Evolutionary conservation across 2,329 filamentous ascomycete genomes (phyloP).

Genomic region (Fonsecaea monophora): DNA sequence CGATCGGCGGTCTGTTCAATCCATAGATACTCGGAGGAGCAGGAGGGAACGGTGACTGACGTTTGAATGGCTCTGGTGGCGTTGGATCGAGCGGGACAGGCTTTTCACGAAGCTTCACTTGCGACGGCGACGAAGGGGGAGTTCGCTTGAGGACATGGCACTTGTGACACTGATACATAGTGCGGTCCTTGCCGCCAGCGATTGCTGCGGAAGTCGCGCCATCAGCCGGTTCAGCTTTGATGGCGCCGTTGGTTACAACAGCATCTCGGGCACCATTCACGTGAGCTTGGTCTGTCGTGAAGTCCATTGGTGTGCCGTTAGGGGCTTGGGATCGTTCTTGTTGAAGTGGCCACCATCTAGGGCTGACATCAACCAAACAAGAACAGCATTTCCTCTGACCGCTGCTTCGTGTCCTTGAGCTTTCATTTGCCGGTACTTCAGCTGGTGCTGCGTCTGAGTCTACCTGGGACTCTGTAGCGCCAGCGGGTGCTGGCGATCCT

Average conservation of each 20-base stretch:
- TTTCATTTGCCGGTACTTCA: constrained; percentile 11
- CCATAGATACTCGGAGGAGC: constrained; percentile 46
- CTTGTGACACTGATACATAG: constrained; percentile 76
- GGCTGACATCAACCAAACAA: constrained; percentile 51
- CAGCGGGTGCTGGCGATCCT: constrained; percentile 27
- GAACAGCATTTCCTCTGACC: constrained; percentile 47
- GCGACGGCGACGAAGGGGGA: constrained; percentile 41
- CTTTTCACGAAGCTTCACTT: constrained; percentile 39
- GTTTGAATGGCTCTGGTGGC: constrained; percentile 27
- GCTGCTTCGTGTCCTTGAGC: constrained; percentile 15
- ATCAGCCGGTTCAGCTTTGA: constrained; percentile 41
- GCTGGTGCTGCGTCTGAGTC: constrained; percentile 24
- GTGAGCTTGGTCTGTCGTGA: constrained; percentile 6
- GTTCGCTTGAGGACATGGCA: constrained; percentile 62
- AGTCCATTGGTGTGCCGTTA: constrained; percentile 24
- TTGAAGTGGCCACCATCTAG: constrained; percentile 66
- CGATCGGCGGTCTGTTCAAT: constrained; percentile 22
- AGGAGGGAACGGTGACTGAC: constrained; percentile 43
- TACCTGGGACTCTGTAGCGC: constrained; percentile 23
- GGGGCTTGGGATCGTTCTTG: constrained; percentile 25
- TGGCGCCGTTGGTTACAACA: constrained; percentile 35
- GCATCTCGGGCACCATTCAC: constrained; percentile 20
- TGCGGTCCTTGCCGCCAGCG: constrained; percentile 39
- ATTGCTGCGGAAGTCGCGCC: constrained; percentile 33
- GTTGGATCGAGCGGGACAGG: constrained; percentile 43